These are phyloP conservation scores for Leccinum subgranulosum DNA, from an alignment of 768 basidiomycete genomes.

Conservation along the genomic window DNA sequence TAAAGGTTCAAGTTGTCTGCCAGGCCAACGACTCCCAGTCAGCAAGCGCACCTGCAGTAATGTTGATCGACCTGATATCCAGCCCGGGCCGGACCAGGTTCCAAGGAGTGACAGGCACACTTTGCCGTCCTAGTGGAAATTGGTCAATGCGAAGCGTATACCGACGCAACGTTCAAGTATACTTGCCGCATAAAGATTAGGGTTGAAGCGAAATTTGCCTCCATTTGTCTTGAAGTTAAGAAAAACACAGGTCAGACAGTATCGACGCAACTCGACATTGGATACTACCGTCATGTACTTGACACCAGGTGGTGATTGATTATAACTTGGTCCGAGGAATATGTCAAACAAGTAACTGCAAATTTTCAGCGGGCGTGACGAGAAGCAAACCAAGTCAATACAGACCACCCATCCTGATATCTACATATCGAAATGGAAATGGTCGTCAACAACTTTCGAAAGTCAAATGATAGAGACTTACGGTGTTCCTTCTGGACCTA, in stretches of 20 bases:
- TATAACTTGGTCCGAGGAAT: conserved; percentile 87
- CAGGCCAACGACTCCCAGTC: neutral
- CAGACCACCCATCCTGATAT: conserved; percentile 89
- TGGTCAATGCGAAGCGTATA: neutral
- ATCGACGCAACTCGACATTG: neutral
- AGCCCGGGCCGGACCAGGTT: conserved; percentile 92
- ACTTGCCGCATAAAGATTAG: conserved; percentile 86
- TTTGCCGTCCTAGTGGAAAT: conserved; percentile 75
- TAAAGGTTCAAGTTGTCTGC: conserved; percentile 18
- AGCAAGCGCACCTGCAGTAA: conserved; percentile 64
- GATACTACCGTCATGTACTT: conserved; percentile 57
- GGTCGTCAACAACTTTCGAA: conserved; percentile 1
- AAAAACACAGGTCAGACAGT: conserved; percentile 5
- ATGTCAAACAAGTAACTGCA: conserved; percentile 81
- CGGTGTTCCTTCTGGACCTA: conserved; percentile 93
- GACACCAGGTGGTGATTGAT: conserved; percentile 76
- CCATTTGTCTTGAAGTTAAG: conserved; percentile 62
- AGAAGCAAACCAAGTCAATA: conserved; percentile 3
- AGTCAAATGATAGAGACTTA: conserved; percentile 38
- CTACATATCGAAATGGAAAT: conserved; percentile 35
- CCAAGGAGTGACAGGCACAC: conserved; percentile 90
- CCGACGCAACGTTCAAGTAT: neutral
- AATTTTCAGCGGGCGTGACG: conserved; percentile 6
- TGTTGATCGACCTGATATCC: conserved; percentile 88
- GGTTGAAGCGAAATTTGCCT: conserved; percentile 89